Conservation (phyloP, 2,329 filamentous ascomycete genomes). For the Zymoseptoria crescenta region DNA sequence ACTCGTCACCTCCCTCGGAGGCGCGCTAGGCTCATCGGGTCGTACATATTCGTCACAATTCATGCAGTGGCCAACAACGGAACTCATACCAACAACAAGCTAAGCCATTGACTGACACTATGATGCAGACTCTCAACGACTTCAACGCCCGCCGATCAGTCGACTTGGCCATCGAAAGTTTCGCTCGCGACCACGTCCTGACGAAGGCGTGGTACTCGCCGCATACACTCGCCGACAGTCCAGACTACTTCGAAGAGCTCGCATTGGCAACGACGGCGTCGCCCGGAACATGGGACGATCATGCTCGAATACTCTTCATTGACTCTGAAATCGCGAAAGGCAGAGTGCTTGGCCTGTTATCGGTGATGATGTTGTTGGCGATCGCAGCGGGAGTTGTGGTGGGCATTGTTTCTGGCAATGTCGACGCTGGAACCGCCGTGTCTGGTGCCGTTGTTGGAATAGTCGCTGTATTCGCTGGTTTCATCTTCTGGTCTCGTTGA, state of each 20-base stretch:
- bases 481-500: not conserved
- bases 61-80: not conserved
- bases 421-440: not conserved
- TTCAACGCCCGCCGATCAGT: not conserved
- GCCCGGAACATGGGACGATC: not conserved
- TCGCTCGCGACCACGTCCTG: not conserved
- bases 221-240: not conserved
- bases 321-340: not conserved
- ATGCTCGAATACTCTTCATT: not conserved
- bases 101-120: not conserved
- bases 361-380: not conserved
- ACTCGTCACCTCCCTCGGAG: too few species aligned
- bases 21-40: too few species aligned
- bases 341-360: not conserved
- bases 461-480: not conserved
- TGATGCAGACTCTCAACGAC: not conserved
- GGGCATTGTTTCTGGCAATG: not conserved
- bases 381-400: not conserved
- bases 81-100: not conserved
- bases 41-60: too few species aligned
- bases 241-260: not conserved
- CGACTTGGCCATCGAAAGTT: not conserved
- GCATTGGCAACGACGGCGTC: not conserved
- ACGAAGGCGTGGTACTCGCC: not conserved
- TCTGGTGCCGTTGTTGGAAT: not conserved